Percentiles rank a stretch among this genome's conserved stretches.
These are phyloP conservation scores for Russula abietina DNA, from an alignment of 768 basidiomycete species.

Conservation along the genomic window DNA sequence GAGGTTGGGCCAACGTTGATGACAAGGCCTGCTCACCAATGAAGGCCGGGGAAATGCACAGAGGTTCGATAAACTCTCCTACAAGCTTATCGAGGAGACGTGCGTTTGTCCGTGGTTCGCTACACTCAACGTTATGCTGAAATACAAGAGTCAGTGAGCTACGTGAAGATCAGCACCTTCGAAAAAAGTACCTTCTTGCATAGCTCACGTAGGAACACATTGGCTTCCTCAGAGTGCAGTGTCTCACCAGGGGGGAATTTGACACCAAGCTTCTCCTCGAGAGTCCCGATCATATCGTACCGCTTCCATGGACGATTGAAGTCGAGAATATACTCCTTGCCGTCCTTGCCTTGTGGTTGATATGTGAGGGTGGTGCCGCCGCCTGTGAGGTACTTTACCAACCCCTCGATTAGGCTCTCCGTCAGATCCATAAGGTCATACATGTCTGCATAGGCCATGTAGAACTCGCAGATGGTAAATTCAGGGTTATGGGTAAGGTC, in stretches of 20 bases:
- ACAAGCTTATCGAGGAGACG: constrained; percentile 98
- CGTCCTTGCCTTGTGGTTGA: constrained; percentile 93
- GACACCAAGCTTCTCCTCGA: constrained; percentile 88
- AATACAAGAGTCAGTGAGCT: background rate
- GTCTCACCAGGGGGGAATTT: constrained; percentile 92
- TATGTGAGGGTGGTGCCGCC: constrained; percentile 75
- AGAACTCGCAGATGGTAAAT: constrained; percentile 99
- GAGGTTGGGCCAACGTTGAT: background rate
- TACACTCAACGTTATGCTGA: constrained; percentile 94
- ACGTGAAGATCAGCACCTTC: background rate
- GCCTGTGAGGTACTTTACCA: constrained; percentile 81
- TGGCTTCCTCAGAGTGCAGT: constrained; percentile 80
- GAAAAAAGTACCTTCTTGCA: constrained; percentile 62
- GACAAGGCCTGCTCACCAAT: constrained; percentile 51
- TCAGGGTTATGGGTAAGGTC: constrained; percentile 99
- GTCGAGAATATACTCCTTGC: constrained; percentile 69
- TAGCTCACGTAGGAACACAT: constrained; percentile 79
- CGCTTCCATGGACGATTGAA: constrained; percentile 96
- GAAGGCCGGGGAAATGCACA: constrained; percentile 95
- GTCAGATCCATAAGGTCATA: constrained; percentile 98
- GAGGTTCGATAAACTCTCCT: constrained; percentile 94
- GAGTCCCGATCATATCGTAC: constrained; percentile 95
- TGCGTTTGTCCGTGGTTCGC: constrained; percentile 91
- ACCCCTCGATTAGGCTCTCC: constrained; percentile 79
- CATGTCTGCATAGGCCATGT: constrained; percentile 99